Evolutionary conservation across 306 rosid genomes (phyloP).

Genomic region (Chamaecrista fasciculata): DNA sequence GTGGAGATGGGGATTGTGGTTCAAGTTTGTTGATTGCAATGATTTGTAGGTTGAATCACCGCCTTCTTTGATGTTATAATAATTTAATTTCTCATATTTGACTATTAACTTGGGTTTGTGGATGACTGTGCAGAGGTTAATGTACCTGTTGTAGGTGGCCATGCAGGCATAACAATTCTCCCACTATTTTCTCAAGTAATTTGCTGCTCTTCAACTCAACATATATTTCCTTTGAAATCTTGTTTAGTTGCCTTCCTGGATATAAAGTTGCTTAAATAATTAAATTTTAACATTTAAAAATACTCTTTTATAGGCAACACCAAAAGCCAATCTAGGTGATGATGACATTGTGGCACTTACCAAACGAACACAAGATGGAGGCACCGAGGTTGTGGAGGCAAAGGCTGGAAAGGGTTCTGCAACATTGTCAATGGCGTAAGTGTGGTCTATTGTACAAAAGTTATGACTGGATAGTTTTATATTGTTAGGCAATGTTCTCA

Average conservation of each 20-base stretch:
- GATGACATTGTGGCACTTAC: slow-evolving; percentile 73
- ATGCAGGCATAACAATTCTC: slow-evolving; percentile 93
- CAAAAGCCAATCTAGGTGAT: slow-evolving; percentile 69
- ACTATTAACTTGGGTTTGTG: slow-evolving; percentile 13
- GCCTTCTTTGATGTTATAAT: neutral
- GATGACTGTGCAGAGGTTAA: slow-evolving; percentile 71
- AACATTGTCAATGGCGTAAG: slow-evolving; percentile 99
- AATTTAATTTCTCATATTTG: neutral
- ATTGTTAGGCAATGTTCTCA: neutral
- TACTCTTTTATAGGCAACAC: slow-evolving; percentile 63
- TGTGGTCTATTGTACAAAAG: too few species aligned
- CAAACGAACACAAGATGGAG: slow-evolving; percentile 96
- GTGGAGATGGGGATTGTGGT: slow-evolving; percentile 7
- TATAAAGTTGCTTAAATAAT: slow-evolving; percentile 22
- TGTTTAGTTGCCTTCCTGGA: slow-evolving; percentile 11
- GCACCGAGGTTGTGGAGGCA: slow-evolving; percentile 97
- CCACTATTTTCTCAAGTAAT: slow-evolving; percentile 94
- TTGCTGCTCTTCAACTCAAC: neutral
- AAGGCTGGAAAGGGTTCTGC: slow-evolving; percentile 99
- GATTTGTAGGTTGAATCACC: neutral
- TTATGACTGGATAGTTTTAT: neutral
- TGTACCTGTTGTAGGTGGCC: slow-evolving; percentile 98
- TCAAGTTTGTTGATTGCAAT: neutral
- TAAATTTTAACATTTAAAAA: neutral
- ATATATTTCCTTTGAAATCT: neutral